phyloP scores from a whole-genome alignment of 2,329 filamentous ascomycete species.

The Neofusicoccum kwambonambiense region DNA sequence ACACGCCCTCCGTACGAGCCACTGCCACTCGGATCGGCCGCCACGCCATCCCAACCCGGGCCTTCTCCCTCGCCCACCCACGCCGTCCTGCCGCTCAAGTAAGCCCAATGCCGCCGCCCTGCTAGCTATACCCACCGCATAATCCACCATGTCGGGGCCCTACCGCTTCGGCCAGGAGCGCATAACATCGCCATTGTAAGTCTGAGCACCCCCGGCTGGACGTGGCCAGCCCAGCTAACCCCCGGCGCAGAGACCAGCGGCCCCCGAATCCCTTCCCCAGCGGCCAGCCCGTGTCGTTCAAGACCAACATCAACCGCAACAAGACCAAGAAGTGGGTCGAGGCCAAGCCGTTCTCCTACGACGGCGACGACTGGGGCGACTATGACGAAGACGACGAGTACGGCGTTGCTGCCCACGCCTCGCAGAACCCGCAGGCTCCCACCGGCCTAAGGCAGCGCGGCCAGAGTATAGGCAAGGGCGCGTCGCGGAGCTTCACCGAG shows the following conservation, averaged over 20 bases:
- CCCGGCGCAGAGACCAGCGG: slow-evolving; percentile 28
- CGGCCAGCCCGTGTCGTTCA: slow-evolving; percentile 60
- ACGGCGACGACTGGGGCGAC: slow-evolving; percentile 90
- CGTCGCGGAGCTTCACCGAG: slow-evolving; percentile 42
- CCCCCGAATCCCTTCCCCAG: slow-evolving; percentile 26
- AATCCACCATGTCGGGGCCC: slow-evolving; percentile 17
- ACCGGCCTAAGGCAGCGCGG: slow-evolving; percentile 46
- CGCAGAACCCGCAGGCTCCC: slow-evolving; percentile 41
- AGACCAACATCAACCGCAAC: slow-evolving; percentile 80
- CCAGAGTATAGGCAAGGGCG: slow-evolving; percentile 27
- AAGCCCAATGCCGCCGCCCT: slow-evolving; percentile 11
- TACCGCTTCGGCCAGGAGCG: slow-evolving; percentile 14
- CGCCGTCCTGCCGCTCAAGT: neutral
- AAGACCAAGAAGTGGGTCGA: slow-evolving; percentile 97
- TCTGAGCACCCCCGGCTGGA: neutral
- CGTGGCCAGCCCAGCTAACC: neutral
- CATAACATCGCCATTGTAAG: slow-evolving; percentile 22
- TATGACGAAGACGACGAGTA: slow-evolving; percentile 57
- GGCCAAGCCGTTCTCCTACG: slow-evolving; percentile 81
- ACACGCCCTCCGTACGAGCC: neutral
- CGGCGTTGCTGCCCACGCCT: slow-evolving; percentile 49
- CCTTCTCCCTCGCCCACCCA: neutral
- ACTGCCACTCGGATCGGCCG: slow-evolving; percentile 2
- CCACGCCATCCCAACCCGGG: neutral
- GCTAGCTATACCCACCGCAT: slow-evolving; percentile 7